These are phyloP conservation scores for Fusarium bactridioides DNA, from an alignment of 2,329 filamentous ascomycete species.

Conservation along the genomic window DNA sequence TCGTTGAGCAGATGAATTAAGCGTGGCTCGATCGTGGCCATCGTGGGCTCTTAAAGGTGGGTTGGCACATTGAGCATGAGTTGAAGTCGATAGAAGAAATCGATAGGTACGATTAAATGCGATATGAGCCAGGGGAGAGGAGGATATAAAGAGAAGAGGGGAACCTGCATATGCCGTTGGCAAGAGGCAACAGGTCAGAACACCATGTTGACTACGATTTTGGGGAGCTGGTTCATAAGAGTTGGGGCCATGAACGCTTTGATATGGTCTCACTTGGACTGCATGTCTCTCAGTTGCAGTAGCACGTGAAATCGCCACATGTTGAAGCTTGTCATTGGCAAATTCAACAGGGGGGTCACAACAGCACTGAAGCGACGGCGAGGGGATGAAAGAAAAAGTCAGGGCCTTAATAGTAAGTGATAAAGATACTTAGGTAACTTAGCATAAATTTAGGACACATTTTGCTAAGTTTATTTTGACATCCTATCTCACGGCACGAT, in stretches of 20 bases:
- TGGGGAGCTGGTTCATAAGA: slow-evolving; percentile 29
- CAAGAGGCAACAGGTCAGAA: slow-evolving; percentile 33
- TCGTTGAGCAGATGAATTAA: slow-evolving; percentile 72
- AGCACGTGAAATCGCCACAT: slow-evolving; percentile 45
- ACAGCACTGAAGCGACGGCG: background rate
- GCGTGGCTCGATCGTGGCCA: slow-evolving; percentile 73
- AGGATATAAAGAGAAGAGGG: slow-evolving; percentile 7
- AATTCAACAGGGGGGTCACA: slow-evolving; percentile 16
- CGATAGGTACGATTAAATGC: background rate
- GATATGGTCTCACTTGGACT: slow-evolving; percentile 38
- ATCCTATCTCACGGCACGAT: background rate
- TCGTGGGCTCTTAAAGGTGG: slow-evolving; percentile 51
- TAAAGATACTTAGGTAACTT: background rate
- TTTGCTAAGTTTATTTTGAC: background rate
- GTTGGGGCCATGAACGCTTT: slow-evolving; percentile 35
- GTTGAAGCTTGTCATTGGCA: slow-evolving; percentile 32
- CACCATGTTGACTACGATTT: slow-evolving; percentile 31
- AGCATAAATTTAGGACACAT: background rate
- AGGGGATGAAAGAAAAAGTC: background rate
- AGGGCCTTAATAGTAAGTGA: background rate
- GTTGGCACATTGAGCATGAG: slow-evolving; percentile 43
- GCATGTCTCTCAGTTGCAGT: slow-evolving; percentile 33
- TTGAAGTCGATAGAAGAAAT: slow-evolving; percentile 17
- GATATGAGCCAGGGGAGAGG: slow-evolving; percentile 2
- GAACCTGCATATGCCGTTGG: slow-evolving; percentile 21